Conservation (phyloP, 805 yeast species). For the Kodamaea kakaduensis region DNA sequence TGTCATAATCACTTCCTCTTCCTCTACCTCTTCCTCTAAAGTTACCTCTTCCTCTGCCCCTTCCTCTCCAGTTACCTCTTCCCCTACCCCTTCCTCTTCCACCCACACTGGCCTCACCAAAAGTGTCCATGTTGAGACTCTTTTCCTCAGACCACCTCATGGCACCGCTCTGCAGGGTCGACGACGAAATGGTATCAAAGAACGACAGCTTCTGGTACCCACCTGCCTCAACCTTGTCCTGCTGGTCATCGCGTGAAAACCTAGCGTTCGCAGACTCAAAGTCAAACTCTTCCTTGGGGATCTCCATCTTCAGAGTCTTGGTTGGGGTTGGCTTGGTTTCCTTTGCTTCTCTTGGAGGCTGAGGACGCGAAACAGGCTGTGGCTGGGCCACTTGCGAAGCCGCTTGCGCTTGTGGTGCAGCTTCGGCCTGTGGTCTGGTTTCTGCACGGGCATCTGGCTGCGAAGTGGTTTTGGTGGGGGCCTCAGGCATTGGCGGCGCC, state of each 20-base stretch:
- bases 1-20: slow-evolving; percentile 27
- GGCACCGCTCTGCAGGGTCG: slow-evolving; percentile 45
- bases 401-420: slow-evolving; percentile 11
- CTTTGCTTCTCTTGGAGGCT: slow-evolving; percentile 8
- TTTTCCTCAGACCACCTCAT: slow-evolving; percentile 74
- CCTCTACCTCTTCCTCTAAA: slow-evolving; percentile 31
- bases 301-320: slow-evolving; percentile 17
- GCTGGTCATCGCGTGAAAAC: slow-evolving; percentile 50
- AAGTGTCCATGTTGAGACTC: slow-evolving; percentile 71
- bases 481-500: neutral
- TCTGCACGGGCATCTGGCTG: slow-evolving; percentile 3
- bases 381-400: slow-evolving; percentile 11
- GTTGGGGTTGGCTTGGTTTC: slow-evolving; percentile 7
- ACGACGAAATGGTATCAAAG: slow-evolving; percentile 80
- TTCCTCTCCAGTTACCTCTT: slow-evolving; percentile 37
- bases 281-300: slow-evolving; percentile 65
- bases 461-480: slow-evolving; percentile 7
- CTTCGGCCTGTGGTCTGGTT: slow-evolving; percentile 3
- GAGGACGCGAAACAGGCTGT: slow-evolving; percentile 11
- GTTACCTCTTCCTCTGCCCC: slow-evolving; percentile 14
- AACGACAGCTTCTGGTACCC: slow-evolving; percentile 75
- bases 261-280: slow-evolving; percentile 71
- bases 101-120: slow-evolving; percentile 62
- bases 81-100: slow-evolving; percentile 31
- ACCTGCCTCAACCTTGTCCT: slow-evolving; percentile 29